These are phyloP conservation scores for Macadamia integrifolia DNA, from an alignment of 164 flowering plant species.

Conservation along the genomic window DNA sequence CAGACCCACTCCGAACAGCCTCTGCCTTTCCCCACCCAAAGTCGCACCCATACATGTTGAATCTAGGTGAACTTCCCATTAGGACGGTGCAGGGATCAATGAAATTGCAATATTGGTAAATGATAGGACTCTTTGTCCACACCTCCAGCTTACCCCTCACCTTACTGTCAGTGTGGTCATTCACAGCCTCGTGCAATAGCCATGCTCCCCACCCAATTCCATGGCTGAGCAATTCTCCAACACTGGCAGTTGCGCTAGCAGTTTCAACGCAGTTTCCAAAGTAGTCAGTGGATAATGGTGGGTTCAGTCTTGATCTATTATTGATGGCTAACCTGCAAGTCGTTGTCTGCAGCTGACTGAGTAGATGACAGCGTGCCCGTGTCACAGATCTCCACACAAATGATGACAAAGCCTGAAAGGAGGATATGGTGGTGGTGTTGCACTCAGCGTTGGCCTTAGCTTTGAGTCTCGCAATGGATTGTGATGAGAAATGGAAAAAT, in stretches of 20 bases:
- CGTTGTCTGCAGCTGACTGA: slow-evolving; percentile 5
- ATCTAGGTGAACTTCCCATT: no score
- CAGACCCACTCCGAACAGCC: slow-evolving; percentile 7
- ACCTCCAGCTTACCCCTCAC: no score
- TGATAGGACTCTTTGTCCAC: no score
- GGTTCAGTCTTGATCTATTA: slow-evolving; percentile 21
- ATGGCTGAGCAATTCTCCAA: slow-evolving; percentile 16
- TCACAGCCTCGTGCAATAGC: slow-evolving; percentile 22
- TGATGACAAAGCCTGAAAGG: slow-evolving; percentile 30
- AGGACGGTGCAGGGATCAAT: no score
- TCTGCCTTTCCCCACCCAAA: slow-evolving; percentile 23
- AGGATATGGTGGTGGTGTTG: slow-evolving; percentile 17
- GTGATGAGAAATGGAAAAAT: no score
- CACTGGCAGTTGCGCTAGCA: slow-evolving; percentile 1
- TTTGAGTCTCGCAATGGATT: no score
- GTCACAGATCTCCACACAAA: slow-evolving; percentile 32
- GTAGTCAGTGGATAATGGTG: slow-evolving; percentile 28
- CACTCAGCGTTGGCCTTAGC: no score
- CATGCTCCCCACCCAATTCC: slow-evolving; percentile 28
- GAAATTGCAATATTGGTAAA: no score
- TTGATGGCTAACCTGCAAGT: slow-evolving; percentile 2
- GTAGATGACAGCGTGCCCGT: slow-evolving; percentile 7
- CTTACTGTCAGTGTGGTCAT: background rate
- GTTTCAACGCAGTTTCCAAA: slow-evolving; percentile 28
- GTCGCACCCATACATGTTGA: slow-evolving; percentile 16